phyloP scores from a whole-genome alignment of 2,329 filamentous ascomycete genomes.

The Beauveria sp. region DNA sequence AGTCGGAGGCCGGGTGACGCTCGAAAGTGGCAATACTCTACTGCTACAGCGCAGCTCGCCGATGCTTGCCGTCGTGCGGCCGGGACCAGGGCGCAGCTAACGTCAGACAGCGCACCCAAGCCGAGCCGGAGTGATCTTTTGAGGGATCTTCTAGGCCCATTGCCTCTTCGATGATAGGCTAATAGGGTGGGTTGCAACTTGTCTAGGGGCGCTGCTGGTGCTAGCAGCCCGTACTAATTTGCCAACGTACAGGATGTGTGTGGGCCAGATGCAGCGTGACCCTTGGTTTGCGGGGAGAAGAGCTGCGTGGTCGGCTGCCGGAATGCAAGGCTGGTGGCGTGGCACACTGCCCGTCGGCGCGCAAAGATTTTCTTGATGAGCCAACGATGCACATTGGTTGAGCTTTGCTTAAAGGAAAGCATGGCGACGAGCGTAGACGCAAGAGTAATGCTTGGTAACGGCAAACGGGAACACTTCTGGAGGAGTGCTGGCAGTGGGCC shows the following conservation, averaged over 20 bases:
- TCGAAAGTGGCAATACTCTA: background rate
- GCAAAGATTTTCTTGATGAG: background rate
- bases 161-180: background rate
- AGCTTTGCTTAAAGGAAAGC: background rate
- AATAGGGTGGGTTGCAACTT: background rate
- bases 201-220: constrained; percentile 5
- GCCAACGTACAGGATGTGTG: background rate
- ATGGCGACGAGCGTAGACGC: background rate
- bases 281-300: background rate
- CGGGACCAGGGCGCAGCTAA: background rate
- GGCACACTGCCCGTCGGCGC: constrained; percentile 1
- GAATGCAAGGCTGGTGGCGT: constrained; percentile 6
- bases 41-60: background rate
- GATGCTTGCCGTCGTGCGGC: constrained; percentile 4
- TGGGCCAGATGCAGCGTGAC: background rate
- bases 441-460: background rate
- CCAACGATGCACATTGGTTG: background rate
- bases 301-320: constrained; percentile 5
- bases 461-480: background rate
- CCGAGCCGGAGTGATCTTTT: constrained; percentile 3
- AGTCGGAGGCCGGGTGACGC: constrained; percentile 4
- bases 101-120: background rate
- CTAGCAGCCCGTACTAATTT: background rate
- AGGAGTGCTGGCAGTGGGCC: background rate
- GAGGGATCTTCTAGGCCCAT: constrained; percentile 1